A percentile compares a stretch with the other conserved stretches of the same genome.
Evolutionary conservation across 768 basidiomycete species (phyloP).

Genomic region (Tulasnella sp.): DNA sequence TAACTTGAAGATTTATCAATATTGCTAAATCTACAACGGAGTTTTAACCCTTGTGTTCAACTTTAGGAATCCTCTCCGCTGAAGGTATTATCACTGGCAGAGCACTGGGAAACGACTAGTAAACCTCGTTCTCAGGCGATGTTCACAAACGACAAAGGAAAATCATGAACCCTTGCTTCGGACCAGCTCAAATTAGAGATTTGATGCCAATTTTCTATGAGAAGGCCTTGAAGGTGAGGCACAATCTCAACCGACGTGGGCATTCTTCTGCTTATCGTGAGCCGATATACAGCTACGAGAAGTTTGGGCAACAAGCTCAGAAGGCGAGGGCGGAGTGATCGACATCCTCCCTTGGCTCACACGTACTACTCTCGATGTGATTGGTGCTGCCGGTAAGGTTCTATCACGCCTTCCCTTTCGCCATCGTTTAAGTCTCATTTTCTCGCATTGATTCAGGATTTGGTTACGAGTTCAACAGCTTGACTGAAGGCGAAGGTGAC

Average conservation of each 20-base stretch:
- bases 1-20: neutral
- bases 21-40: neutral
- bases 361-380: conserved; percentile 19
- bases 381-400: conserved; percentile 18
- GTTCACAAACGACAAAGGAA: conserved; percentile 1
- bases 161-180: conserved; percentile 50
- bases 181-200: conserved; percentile 44
- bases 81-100: neutral
- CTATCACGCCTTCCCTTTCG: neutral
- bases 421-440: neutral
- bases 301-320: neutral
- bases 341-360: conserved; percentile 9
- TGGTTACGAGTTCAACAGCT: conserved; percentile 27
- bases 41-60: too few species aligned
- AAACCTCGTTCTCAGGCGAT: neutral
- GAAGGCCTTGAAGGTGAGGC: conserved; percentile 39
- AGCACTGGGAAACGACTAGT: neutral
- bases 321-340: neutral
- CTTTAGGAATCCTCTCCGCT: neutral
- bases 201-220: conserved; percentile 46
- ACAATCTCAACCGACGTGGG: neutral
- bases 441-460: too few species aligned
- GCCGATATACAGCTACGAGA: neutral
- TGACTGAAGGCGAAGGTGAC: conserved; percentile 21
- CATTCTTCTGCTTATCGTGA: neutral